Base-by-base conservation (phyloP, 1,139 yeast species). In the Taiozyma sp. region DNA sequence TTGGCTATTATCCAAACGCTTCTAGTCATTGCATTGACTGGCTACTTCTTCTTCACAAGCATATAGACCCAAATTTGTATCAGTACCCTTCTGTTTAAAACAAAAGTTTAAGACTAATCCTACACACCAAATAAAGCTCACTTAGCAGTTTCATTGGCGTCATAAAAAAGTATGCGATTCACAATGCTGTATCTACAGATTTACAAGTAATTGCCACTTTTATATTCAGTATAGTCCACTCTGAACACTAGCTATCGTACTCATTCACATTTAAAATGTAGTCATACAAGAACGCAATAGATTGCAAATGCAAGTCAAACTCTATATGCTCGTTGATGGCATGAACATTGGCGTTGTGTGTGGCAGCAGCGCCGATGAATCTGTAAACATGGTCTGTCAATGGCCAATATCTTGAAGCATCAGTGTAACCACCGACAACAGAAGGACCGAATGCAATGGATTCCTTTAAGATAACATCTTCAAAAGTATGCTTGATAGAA, bases 401-500 rank as follows among this genome's bases (percentile, higher is more conserved):
- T 50, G 71, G 66, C 83, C 84, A 80, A 63, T 81, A 82, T 60
- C 77, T 73, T 60, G 75, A 74, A 9, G 87, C 81, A 62, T 82
- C 88, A 5, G 87, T 81, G 63, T 82, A 81, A 24, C 79, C 85
- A 13, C 82, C 72, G 77, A 79, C 76, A 22, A 80, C 62, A 35
- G 70, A 66, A 10, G 87, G 85, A 2, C 80, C 70, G 19, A 75
- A 66, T 34, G 77, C 67, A 24, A 81, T 61, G 16, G 71, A 48
- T 16, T 50, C 56, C 16, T 51, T 54, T 7, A 61, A 65, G 10
- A 72, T 59, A 49, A 75, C 64, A 32, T 80, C 77, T 57, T 79
- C 84, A 59, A 73, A 83, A 44, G 82, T 69, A 57, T 79, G 77
- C 43, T 81, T 72, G 50, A 82, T 74, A 2, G 85, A 70, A 3